Percentiles rank a stretch among this genome's conserved stretches.
phyloP scores from a whole-genome alignment of 257 asterid species.

The Primulina tabacum region DNA sequence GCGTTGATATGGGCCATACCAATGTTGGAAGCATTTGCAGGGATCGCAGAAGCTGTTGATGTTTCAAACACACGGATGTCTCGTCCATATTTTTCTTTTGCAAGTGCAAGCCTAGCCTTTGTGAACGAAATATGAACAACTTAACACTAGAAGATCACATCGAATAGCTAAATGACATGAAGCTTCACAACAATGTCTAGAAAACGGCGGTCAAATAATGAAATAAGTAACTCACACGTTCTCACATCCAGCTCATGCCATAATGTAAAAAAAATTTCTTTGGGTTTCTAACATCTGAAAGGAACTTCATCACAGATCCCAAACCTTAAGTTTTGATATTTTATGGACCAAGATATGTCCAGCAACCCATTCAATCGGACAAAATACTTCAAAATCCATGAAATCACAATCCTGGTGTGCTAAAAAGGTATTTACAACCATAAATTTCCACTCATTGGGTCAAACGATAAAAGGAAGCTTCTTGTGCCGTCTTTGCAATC shows the following conservation, averaged over 20 bases:
- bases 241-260: background rate
- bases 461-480: background rate
- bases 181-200: background rate
- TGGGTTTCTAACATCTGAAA: constrained; percentile 21
- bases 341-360: constrained; percentile 21
- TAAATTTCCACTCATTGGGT: background rate
- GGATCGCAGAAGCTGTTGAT: constrained; percentile 44
- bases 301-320: background rate
- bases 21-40: constrained; percentile 42
- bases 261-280: background rate
- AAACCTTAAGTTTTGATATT: constrained; percentile 11
- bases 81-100: constrained; percentile 76
- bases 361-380: constrained; percentile 9
- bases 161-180: constrained; percentile 10
- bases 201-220: background rate
- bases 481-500: background rate
- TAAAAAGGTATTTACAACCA: background rate
- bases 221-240: background rate
- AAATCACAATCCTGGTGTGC: background rate
- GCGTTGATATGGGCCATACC: constrained; percentile 33
- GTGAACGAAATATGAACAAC: constrained; percentile 19
- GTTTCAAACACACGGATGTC: constrained; percentile 81
- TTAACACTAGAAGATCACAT: constrained; percentile 18
- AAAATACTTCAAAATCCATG: background rate
- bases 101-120: constrained; percentile 78